A percentile compares a stretch with the other conserved stretches of the same genome.
These are phyloP conservation scores for Gamsiella multidivaricata DNA, from an alignment of 192 early-diverging fungal species.

Conservation along the genomic window DNA sequence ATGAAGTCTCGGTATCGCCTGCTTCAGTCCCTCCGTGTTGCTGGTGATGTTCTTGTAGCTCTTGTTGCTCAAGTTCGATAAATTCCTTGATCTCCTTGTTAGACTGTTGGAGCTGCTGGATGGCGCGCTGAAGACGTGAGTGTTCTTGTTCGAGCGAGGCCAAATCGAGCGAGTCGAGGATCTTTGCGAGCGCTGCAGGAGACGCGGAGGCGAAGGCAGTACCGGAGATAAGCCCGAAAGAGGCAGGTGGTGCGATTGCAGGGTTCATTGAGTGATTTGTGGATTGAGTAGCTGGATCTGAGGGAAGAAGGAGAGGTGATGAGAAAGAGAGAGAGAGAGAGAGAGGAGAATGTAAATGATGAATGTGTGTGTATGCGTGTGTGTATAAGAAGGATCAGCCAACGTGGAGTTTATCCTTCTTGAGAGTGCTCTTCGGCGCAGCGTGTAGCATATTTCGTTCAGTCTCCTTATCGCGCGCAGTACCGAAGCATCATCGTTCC, in stretches of 20 bases:
- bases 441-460: no score
- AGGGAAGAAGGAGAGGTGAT: background rate
- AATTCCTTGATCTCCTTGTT: conserved; percentile 44
- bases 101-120: conserved; percentile 34
- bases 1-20: background rate
- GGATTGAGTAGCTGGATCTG: background rate
- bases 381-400: no score
- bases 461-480: no score
- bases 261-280: background rate
- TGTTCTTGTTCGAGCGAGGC: conserved; percentile 38
- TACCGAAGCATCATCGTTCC: background rate
- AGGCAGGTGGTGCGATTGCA: conserved; percentile 40
- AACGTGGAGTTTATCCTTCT: no score
- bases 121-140: conserved; percentile 29
- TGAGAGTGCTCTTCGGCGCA: no score
- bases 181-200: conserved; percentile 16
- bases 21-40: background rate
- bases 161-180: conserved; percentile 39
- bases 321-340: background rate
- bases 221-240: conserved; percentile 27
- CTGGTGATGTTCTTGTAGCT: conserved; percentile 5
- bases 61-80: conserved; percentile 37
- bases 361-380: no score
- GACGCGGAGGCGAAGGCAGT: conserved; percentile 23
- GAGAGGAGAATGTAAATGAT: background rate